A percentile compares a stretch with the other conserved stretches of the same genome.
These are phyloP conservation scores for Perkinsus marinus DNA, from an alignment of 169 alveolate species.

Conservation along the genomic window DNA sequence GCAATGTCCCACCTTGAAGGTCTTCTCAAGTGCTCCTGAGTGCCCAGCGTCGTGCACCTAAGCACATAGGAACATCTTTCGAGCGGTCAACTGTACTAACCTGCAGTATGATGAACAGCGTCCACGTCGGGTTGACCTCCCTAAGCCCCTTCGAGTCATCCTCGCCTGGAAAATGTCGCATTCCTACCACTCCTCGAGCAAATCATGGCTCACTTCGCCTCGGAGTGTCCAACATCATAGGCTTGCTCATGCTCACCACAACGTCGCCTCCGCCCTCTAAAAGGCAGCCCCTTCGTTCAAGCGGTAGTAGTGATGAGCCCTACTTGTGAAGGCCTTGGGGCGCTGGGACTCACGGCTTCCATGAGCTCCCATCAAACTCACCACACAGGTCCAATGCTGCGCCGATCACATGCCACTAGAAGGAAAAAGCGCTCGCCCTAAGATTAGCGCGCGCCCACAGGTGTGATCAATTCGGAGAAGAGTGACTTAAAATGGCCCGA, in stretches of 20 bases:
- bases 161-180: not conserved
- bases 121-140: not conserved
- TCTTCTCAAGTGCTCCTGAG: not conserved
- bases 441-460: not conserved
- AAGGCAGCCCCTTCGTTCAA: no score
- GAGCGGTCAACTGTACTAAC: not conserved
- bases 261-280: not conserved
- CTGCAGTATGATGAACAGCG: not conserved
- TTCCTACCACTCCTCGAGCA: no score
- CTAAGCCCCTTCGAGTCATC: not conserved
- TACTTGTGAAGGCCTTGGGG: not conserved
- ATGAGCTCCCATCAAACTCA: not conserved
- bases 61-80: not conserved
- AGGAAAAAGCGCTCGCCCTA: no score
- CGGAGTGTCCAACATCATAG: not conserved
- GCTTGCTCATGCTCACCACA: not conserved
- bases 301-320: not conserved
- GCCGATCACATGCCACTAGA: no score
- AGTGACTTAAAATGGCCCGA: not conserved
- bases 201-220: not conserved
- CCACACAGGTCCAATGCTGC: not conserved
- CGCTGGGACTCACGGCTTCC: not conserved
- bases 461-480: not conserved
- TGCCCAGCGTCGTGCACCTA: not conserved
- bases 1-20: not conserved